Base-by-base conservation (phyloP, 2,329 filamentous ascomycete genomes). In the Penicillium palitans region DNA sequence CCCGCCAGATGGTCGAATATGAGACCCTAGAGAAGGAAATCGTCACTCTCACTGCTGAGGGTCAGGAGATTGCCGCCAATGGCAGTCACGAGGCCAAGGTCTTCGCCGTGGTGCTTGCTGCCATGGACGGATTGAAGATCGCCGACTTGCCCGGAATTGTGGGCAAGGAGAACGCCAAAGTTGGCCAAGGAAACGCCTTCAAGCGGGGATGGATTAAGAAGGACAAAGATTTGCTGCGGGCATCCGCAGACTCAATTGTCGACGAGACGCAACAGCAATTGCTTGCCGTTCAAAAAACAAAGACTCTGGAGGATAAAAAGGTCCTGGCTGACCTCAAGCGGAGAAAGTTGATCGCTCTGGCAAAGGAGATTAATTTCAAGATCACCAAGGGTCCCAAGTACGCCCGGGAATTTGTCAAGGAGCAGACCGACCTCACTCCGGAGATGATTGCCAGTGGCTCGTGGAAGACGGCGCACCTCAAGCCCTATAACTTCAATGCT, bases 131-230 rank as follows among this genome's bases (percentile, higher is more conserved):
- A 24, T 81, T 97, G 75, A 89, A 90, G 64, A 89, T 98, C 60
- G 80, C 84, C 64, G 90, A 93, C 65, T 80, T 93, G 57, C 78
- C 80, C 33, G 75, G 75, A 52, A 70, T 79, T 55, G 76, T 79
- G 46, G 78, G 77, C 52, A 78, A 79, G 67, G 77, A 79, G 29
- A 76, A 74, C 50, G 78, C 78, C 57, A 80, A 79, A 79, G 81
- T 97, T 60, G 95, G 95, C n/a, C 90, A 95, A 74, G 92, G 92
- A 68, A 96, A 95, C 79, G 93, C 93, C 35, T 96, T 98, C 81
- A 96, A 84, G 76, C 80, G 82, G 68, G 85, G 84, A 65, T 88
- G 86, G 86, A 83, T 88, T 61, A 87, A 86, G 74, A 88, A 87
- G 72, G 83, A 86, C 63, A 79, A 80, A 47, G 80, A 86, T 58